phyloP scores from a whole-genome alignment of 148 eudicot genomes.

The Pharnaceum exiguum region DNA sequence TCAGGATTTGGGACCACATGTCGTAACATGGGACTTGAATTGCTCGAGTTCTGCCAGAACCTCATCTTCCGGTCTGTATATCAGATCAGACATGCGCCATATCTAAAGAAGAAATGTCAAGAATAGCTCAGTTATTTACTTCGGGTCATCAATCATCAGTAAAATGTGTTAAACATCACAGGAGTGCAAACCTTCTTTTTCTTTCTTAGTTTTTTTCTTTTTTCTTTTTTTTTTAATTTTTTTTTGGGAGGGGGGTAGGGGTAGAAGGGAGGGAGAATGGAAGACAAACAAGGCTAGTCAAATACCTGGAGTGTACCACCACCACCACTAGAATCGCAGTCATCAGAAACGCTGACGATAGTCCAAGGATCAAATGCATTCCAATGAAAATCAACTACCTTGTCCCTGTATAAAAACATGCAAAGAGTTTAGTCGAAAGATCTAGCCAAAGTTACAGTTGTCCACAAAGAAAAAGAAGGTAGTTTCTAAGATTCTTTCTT shows the following conservation, averaged over 20 bases:
- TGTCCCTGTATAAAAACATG: conserved; percentile 44
- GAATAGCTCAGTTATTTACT: background rate
- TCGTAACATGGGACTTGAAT: conserved; percentile 76
- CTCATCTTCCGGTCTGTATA: conserved; percentile 89
- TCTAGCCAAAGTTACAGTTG: too few relatives aligned
- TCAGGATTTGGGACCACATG: conserved; percentile 54
- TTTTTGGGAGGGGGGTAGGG: background rate
- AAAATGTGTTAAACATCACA: too few relatives aligned
- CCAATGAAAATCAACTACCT: conserved; percentile 97
- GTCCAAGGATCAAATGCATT: conserved; percentile 92
- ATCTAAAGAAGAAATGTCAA: conserved; percentile 38
- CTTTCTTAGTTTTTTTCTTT: too few relatives aligned
- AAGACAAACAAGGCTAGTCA: background rate
- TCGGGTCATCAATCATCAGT: background rate
- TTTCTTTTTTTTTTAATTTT: too few relatives aligned
- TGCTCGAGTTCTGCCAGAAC: conserved; percentile 86
- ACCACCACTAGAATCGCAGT: conserved; percentile 76
- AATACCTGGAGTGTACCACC: conserved; percentile 94
- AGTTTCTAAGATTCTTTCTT: too few relatives aligned
- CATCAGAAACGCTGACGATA: conserved; percentile 91
- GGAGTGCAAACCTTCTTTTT: too few relatives aligned
- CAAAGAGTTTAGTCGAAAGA: background rate
- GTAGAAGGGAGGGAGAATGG: background rate
- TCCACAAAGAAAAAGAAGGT: too few relatives aligned
- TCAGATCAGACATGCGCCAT: conserved; percentile 95